phyloP scores from a whole-genome alignment of 805 yeast genomes.

The Yamadazyma akitaensis region DNA sequence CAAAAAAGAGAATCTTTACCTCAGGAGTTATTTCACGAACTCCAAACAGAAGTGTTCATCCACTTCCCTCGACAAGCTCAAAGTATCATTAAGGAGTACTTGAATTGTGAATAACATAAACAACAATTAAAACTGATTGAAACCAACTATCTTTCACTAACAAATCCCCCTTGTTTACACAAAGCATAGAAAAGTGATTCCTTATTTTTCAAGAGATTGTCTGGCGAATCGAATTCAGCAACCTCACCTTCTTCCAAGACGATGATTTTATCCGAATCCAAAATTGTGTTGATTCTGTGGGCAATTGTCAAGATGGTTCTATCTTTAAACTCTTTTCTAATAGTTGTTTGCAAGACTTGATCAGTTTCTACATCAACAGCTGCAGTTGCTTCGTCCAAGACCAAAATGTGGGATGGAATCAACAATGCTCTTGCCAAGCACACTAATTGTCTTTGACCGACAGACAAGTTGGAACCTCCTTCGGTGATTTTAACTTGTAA shows the following conservation, averaged over 20 bases:
- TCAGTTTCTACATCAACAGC: conserved; percentile 88
- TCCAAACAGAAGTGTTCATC: too few species aligned
- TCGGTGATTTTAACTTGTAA: conserved; percentile 39
- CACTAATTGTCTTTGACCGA: conserved; percentile 57
- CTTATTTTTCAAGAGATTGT: conserved; percentile 57
- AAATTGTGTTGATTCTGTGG: conserved; percentile 76
- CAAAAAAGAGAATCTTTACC: too few species aligned
- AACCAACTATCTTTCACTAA: conserved; percentile 20
- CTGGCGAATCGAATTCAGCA: conserved; percentile 74
- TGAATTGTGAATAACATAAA: too few species aligned
- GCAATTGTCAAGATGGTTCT: conserved; percentile 83
- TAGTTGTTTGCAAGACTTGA: conserved; percentile 71
- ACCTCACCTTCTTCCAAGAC: conserved; percentile 75
- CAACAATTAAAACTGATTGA: too few species aligned
- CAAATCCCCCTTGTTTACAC: conserved; percentile 77
- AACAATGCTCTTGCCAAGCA: conserved; percentile 78
- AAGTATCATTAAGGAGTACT: too few species aligned
- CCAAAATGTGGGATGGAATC: conserved; percentile 55
- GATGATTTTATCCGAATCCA: conserved; percentile 75
- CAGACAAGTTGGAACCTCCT: conserved; percentile 48
- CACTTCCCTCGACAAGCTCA: too few species aligned
- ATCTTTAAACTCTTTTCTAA: conserved; percentile 68
- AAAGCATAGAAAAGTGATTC: conserved; percentile 75
- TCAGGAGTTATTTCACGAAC: too few species aligned
- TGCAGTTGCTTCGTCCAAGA: conserved; percentile 85